These are phyloP conservation scores for Zygoascus sp. DNA, from an alignment of 1,139 yeast species.

Conservation along the genomic window DNA sequence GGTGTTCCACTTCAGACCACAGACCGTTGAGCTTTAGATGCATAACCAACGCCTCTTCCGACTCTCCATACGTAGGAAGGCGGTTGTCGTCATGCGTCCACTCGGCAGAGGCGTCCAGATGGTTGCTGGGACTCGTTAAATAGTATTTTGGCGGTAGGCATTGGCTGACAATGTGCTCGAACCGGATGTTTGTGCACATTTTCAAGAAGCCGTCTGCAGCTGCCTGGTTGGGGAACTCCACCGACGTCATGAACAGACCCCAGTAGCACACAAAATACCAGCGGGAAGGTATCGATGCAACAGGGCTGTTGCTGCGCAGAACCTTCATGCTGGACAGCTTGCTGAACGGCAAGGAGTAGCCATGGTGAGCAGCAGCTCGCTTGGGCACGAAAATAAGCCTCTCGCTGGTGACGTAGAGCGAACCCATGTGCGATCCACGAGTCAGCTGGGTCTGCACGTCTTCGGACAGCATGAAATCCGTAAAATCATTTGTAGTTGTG, in stretches of 20 bases:
- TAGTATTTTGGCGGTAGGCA: constrained; percentile 31
- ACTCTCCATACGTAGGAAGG: constrained; percentile 29
- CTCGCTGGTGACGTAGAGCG: constrained; percentile 31
- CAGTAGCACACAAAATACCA: constrained; percentile 27
- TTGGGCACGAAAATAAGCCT: constrained; percentile 30
- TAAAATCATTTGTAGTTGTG: not conserved
- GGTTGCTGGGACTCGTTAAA: constrained; percentile 4
- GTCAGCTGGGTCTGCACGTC: constrained; percentile 23
- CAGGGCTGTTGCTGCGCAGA: constrained; percentile 17
- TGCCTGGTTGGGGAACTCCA: constrained; percentile 29
- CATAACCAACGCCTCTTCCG: constrained; percentile 28
- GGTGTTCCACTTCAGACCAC: not conserved
- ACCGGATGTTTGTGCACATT: constrained; percentile 31
- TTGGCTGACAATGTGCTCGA: constrained; percentile 32
- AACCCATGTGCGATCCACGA: constrained; percentile 25
- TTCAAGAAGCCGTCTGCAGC: constrained; percentile 30
- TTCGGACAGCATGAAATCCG: constrained; percentile 10
- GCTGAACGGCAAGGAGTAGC: constrained; percentile 27
- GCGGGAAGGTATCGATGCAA: not conserved
- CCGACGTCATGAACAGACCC: constrained; percentile 25
- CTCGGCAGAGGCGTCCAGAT: constrained; percentile 13
- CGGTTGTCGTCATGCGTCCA: constrained; percentile 22
- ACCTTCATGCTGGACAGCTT: constrained; percentile 30
- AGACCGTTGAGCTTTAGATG: constrained; percentile 27
- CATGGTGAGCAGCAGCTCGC: constrained; percentile 15